Conservation (phyloP, 257 asterid species). For the Nicotiana noctiflora region DNA sequence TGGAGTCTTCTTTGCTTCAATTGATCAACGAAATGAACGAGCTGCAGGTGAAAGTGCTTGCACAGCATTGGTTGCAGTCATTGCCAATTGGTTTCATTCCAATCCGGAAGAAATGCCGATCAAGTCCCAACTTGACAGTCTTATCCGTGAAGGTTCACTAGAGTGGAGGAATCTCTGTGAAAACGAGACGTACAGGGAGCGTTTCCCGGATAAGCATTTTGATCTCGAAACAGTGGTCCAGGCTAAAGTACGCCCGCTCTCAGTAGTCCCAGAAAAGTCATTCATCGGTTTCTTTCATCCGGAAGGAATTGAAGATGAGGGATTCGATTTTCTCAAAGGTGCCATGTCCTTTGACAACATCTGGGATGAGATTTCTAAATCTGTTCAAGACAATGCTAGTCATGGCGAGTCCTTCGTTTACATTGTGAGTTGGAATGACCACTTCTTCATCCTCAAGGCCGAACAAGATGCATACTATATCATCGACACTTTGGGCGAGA, state of each 20-base stretch:
- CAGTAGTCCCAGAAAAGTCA: slow-evolving; percentile 57
- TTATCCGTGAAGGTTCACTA: slow-evolving; percentile 76
- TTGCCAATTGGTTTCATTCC: slow-evolving; percentile 68
- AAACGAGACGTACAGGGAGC: slow-evolving; percentile 38
- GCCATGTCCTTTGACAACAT: slow-evolving; percentile 82
- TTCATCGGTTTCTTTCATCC: slow-evolving; percentile 77
- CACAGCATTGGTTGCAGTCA: slow-evolving; percentile 76
- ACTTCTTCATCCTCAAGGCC: slow-evolving; percentile 63
- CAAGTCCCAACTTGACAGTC: slow-evolving; percentile 73
- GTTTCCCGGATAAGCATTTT: slow-evolving; percentile 82
- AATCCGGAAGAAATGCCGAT: slow-evolving; percentile 54
- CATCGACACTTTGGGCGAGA: slow-evolving; percentile 80
- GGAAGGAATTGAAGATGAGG: slow-evolving; percentile 49
- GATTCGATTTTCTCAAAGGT: slow-evolving; percentile 53
- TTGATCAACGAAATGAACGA: slow-evolving; percentile 76
- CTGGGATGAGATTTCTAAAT: slow-evolving; percentile 63
- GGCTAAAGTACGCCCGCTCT: slow-evolving; percentile 55
- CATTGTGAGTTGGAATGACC: slow-evolving; percentile 86
- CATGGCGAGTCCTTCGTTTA: slow-evolving; percentile 30
- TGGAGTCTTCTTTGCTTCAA: slow-evolving; percentile 70
- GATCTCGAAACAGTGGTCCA: slow-evolving; percentile 74
- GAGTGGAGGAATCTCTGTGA: slow-evolving; percentile 89
- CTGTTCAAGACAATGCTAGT: slow-evolving; percentile 13
- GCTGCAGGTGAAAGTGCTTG: slow-evolving; percentile 93
- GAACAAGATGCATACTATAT: slow-evolving; percentile 63